Evolutionary conservation across 179 eudicot genomes (phyloP), one percentile per base, ranked within the genome.

Genomic region (Silene vulgaris): DNA sequence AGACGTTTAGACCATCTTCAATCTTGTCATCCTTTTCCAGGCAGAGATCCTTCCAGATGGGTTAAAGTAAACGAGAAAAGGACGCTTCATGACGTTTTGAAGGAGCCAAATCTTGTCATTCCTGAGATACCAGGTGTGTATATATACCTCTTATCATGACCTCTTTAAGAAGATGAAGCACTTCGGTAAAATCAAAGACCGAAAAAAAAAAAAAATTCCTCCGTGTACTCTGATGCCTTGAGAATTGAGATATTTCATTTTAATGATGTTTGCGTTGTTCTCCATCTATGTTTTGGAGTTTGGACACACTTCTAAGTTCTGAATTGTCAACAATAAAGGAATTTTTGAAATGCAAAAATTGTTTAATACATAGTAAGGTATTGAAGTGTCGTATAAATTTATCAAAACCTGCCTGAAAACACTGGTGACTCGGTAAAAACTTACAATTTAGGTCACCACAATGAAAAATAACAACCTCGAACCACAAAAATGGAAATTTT

Each of bases 101-200:
- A 84, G 80, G 90, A 86, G 71, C 90, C 88, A 68, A 79, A 89
- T 76, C 35, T 81, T 59, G 65, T 90, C 61, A 86, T 91, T 40
- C 91, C 94, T 61, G 98, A 93, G 74, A 84, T 94, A 80, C 98
- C 98, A 80, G 98, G 98, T 94, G 80, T 66, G 79, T 60, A 17
- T 20, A 8, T 60, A 37, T 11, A 35, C 50, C 43, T 21, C 35
- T 19, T 29, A 5, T 28, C 45, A 16, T 75, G 52, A 50, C 29
- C 30, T 40, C 56, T 40, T 69, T 40, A 6, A 43, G 3, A 69
- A 69, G 17, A 69, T 26, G 40, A 30, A 66, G 21, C 19, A 32
- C 40, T 66, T 35, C 4, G 48, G 13, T 13, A 65, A 30, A 29
- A 29, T 19, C 16, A 12, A 8, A 14, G 45, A 5, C 19, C 26